These are phyloP conservation scores for Alternaria sp. DNA, from an alignment of 2,329 filamentous ascomycete species.

Conservation along the genomic window DNA sequence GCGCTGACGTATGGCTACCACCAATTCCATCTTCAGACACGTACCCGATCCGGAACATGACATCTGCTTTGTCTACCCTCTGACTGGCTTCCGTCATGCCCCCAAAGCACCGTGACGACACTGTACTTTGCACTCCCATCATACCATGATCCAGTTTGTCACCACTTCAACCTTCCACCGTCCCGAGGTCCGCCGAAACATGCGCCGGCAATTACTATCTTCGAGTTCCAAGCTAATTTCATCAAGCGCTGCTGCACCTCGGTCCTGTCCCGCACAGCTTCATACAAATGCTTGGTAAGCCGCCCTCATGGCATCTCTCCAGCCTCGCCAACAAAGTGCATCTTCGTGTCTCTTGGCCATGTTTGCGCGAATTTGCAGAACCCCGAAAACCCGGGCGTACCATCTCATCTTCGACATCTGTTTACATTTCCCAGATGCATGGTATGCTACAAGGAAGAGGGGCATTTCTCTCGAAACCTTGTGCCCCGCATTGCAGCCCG, in stretches of 20 bases:
- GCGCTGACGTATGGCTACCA: constrained; percentile 2
- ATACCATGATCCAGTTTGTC: neutral
- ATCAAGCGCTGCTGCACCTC: constrained; percentile 8
- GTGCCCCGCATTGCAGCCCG: constrained; percentile 24
- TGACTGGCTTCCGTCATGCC: neutral
- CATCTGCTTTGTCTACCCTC: neutral
- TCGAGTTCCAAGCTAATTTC: constrained; percentile 6
- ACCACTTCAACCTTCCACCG: neutral
- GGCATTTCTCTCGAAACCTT: constrained; percentile 16
- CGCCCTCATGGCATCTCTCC: neutral
- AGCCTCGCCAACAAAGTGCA: neutral
- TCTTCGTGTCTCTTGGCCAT: neutral
- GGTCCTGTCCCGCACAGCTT: constrained; percentile 2
- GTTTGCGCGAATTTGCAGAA: neutral
- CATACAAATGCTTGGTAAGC: constrained; percentile 5
- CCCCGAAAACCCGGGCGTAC: neutral
- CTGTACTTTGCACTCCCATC: constrained; percentile 2
- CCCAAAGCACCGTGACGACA: constrained; percentile 17
- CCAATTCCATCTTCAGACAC: neutral
- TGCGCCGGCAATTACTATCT: constrained; percentile 3
- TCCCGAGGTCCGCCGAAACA: constrained; percentile 4
- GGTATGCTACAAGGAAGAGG: constrained; percentile 10
- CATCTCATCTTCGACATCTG: neutral
- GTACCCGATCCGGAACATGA: neutral
- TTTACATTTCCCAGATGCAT: neutral